A percentile compares a stretch with the other conserved stretches of the same genome.
These are phyloP conservation scores for Pyrus bretschneideri DNA, from an alignment of 306 rosid species.

Conservation along the genomic window DNA sequence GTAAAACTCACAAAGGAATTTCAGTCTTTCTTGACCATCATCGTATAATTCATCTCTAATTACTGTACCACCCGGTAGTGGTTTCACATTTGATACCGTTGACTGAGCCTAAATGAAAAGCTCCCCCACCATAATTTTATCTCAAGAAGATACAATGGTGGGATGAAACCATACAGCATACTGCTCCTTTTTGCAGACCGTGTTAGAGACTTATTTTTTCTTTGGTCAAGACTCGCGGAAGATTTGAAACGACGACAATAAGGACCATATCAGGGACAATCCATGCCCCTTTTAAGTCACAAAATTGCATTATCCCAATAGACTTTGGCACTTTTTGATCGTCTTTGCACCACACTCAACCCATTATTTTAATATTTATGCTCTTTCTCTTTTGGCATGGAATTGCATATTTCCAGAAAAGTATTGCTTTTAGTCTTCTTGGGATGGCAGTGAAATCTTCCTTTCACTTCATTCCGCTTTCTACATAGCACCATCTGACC, in stretches of 20 bases:
- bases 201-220: neutral
- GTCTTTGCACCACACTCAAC: neutral
- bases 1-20: too few species aligned
- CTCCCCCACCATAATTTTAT: too few species aligned
- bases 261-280: neutral
- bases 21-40: too few species aligned
- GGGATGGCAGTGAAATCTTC: neutral
- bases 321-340: neutral
- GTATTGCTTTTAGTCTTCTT: neutral
- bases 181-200: neutral
- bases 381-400: neutral
- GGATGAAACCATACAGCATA: neutral
- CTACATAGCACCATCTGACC: neutral
- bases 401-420: neutral
- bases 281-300: neutral
- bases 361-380: neutral
- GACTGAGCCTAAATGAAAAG: too few species aligned
- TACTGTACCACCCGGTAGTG: too few species aligned
- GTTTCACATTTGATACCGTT: too few species aligned
- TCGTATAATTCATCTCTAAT: too few species aligned
- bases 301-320: neutral
- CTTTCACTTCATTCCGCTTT: neutral
- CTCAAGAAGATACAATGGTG: too few species aligned
- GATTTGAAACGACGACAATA: neutral
- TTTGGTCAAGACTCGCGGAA: neutral